Percentiles rank a stretch among this genome's conserved stretches.
These are phyloP conservation scores for Tulasnella sp. DNA, from an alignment of 768 basidiomycete genomes.

Conservation along the genomic window DNA sequence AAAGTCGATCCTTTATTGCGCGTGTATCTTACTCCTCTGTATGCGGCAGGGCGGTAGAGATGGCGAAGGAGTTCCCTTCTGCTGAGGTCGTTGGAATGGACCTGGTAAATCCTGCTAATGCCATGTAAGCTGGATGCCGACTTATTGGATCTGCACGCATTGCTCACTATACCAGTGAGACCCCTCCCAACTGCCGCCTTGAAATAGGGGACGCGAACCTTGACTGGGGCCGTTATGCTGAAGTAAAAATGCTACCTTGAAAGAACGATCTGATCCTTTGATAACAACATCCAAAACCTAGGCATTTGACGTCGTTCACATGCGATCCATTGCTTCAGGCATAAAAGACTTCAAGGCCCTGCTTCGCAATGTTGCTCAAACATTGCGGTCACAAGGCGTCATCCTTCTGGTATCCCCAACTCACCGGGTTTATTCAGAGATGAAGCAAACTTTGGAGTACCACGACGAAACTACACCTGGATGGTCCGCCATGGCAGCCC, in stretches of 20 bases:
- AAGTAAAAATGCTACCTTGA: background rate
- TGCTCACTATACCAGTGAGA: background rate
- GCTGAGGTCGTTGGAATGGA: conserved; percentile 22
- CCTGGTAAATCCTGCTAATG: background rate
- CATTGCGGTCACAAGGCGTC: conserved; percentile 14
- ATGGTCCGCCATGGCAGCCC: conserved; percentile 19
- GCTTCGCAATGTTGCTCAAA: conserved; percentile 23
- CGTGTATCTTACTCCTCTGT: background rate
- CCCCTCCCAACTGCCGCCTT: conserved; percentile 21
- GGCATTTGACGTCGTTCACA: conserved; percentile 8
- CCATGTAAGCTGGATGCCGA: background rate
- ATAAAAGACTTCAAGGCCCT: conserved; percentile 14
- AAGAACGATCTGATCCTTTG: no score
- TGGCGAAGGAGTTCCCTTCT: conserved; percentile 20
- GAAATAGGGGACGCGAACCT: conserved; percentile 27
- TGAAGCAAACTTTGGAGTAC: background rate
- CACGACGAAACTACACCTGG: background rate
- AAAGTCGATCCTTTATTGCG: no score
- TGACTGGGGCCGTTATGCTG: conserved; percentile 12
- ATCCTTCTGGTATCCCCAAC: background rate
- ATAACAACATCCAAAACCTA: background rate
- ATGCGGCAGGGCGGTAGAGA: conserved; percentile 5
- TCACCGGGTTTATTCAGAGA: background rate
- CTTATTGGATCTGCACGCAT: background rate
- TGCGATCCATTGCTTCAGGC: conserved; percentile 8